Base-by-base conservation (phyloP, 345 rosid genomes). In the Salix suchowensis region DNA sequence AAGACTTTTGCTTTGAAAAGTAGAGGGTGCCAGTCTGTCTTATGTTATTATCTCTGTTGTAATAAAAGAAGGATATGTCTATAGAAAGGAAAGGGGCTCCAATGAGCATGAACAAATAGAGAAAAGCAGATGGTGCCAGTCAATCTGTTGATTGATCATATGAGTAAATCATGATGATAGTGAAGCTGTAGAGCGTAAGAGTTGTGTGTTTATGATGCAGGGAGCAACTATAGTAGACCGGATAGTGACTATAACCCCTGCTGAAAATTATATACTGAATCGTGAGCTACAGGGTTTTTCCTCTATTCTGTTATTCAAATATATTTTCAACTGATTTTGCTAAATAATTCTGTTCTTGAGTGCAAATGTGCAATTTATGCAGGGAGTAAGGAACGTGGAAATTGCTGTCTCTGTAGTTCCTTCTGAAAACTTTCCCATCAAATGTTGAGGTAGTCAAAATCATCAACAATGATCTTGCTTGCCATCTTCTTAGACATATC, bases 221-320 rank as follows among this genome's bases (percentile, higher is more conserved):
- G 97, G 98, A 68, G 98, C 99, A 58, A 96, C 99, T 52, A 87
- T 96, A 40, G 89, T 96, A 14, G 99, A 96, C 86, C 88, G 82
- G 78, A 87, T 92, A 15, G 98, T 96, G 76, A 88, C 74, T 19
- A 91, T 96, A 81, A 85, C 78, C 72, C 83, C 78, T 21, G 97
- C 88, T 2, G 90, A 93, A 79, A 79, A 91, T 83, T 93, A 93
- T 82, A 85, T 81, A 55, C 91, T 88, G 28, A 82, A 84, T 46
- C 76, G 21, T 65, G 87, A 86, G 73, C 75, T 81, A 70, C 86
- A 84, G 84, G 84, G 97, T 89, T 87, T 50, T 77, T 80, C 66
- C 60, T 71, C 46, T 68, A 11, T 66, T 55, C 65, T 28, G 6
- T 54, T 73, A 74, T 48, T 75, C 37, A 46, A 36, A 24, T 72